phyloP scores from a whole-genome alignment of 2,329 filamentous ascomycete species.

The Teratosphaeria gauchensis region DNA sequence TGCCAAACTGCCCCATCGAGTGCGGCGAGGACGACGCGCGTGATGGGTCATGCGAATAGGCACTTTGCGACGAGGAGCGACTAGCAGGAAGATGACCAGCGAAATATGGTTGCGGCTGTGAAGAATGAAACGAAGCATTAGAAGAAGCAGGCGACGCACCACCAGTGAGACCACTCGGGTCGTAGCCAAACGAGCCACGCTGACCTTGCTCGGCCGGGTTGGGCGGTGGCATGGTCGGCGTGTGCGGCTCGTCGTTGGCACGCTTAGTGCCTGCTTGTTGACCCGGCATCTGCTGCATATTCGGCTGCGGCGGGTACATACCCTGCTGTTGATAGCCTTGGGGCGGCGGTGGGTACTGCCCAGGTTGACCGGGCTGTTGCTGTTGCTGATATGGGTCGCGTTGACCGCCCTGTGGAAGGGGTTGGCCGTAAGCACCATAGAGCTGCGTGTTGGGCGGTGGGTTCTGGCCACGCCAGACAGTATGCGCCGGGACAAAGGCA shows the following conservation, averaged over 20 bases:
- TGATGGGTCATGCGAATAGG: slow-evolving; percentile 31
- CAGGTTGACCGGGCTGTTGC: slow-evolving; percentile 21
- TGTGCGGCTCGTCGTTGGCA: slow-evolving; percentile 40
- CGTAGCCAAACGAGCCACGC: slow-evolving; percentile 31
- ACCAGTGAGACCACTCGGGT: slow-evolving; percentile 35
- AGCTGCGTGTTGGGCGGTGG: slow-evolving; percentile 33
- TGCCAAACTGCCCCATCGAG: slow-evolving; percentile 25
- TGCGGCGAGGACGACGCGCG: slow-evolving; percentile 35
- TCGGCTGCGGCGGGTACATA: slow-evolving; percentile 27
- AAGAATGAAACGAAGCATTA: slow-evolving; percentile 30
- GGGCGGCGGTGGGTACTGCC: slow-evolving; percentile 25
- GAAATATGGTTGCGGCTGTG: slow-evolving; percentile 31
- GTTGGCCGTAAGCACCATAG: slow-evolving; percentile 45
- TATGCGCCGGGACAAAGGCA: slow-evolving; percentile 64
- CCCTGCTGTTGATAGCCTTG: slow-evolving; percentile 36
- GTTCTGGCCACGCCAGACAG: slow-evolving; percentile 45
- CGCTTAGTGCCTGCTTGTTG: slow-evolving; percentile 34
- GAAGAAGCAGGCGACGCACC: slow-evolving; percentile 36
- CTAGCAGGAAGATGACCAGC: slow-evolving; percentile 23
- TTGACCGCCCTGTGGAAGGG: slow-evolving; percentile 30
- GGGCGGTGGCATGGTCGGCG: slow-evolving; percentile 40
- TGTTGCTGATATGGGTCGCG: slow-evolving; percentile 20
- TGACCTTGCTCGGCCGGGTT: slow-evolving; percentile 32
- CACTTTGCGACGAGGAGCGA: slow-evolving; percentile 32
- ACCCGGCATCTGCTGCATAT: slow-evolving; percentile 25